Evolutionary conservation across 495 filamentous ascomycete species (phyloP), one percentile per base, ranked within the genome.

Genomic region (Chaetomium cochliodes): DNA sequence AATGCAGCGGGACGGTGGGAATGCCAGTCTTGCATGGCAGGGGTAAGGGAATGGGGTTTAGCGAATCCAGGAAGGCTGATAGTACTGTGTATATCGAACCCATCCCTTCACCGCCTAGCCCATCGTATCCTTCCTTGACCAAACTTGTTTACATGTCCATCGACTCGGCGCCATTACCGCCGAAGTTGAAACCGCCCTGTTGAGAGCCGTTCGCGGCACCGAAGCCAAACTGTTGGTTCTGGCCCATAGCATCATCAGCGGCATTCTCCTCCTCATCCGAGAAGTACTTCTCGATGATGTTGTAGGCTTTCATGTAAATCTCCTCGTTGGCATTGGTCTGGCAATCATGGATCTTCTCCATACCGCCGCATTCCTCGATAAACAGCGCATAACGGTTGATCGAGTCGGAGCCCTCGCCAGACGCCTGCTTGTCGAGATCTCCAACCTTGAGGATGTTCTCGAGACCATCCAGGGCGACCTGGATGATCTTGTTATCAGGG

Each of bases 231-330:
- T 89, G 87, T 6, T 80, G 78, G 41, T 80, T 74, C 65, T 80
- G 79, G 23, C 78, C 77, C 69, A 81, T 82, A 47, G 76, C 74
- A 56, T 92, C 90, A 68, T 86, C 89, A 61, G 83, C 89, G 61
- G 83, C 91, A 65, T 86, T 88, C 71, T 96, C 96, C 15, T 97
- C 94, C 69, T 98, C 94, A 74, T 99, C 96, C 1, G 92, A 96
- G 85, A 99, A 99, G 84, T 99, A 98, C 82, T 97, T 97, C 85
- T 98, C 96, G 72, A 99, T 99, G 79, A 99, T 98, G 83, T 94
- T 97, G 83, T 97, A 99, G 0, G 96, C 96, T 87, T 99, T 99
- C 94, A 99, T 97, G 84, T 99, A 99, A 70, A 99, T 99, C 80
- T 99, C 96, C 80, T 98, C 96, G 80, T 99, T 99, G 80, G 96